A percentile compares a stretch with the other conserved stretches of the same genome.
Evolutionary conservation across 192 early-diverging fungal species (phyloP).

Genomic region (Coemansia sp.): DNA sequence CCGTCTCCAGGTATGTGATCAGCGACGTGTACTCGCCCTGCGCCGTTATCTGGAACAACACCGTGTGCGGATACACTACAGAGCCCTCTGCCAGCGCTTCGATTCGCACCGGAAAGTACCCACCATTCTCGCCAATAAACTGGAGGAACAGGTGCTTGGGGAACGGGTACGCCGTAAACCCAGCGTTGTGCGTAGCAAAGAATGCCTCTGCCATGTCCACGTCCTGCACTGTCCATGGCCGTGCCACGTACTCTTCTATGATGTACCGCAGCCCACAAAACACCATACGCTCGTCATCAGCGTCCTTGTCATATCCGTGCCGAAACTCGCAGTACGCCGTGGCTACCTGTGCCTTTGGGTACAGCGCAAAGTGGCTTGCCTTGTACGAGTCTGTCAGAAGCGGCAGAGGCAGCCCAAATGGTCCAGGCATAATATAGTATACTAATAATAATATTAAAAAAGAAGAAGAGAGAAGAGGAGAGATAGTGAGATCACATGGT

Average conservation of each 20-base stretch:
- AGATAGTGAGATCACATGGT: not conserved
- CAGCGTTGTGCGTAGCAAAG: slow-evolving; percentile 72
- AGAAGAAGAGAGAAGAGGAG: not conserved
- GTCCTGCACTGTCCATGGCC: slow-evolving; percentile 67
- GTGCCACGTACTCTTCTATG: slow-evolving; percentile 69
- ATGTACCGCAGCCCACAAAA: slow-evolving; percentile 86
- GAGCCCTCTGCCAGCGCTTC: slow-evolving; percentile 78
- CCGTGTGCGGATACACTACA: slow-evolving; percentile 74
- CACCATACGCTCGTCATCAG: slow-evolving; percentile 69
- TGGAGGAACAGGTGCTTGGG: slow-evolving; percentile 74
- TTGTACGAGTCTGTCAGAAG: slow-evolving; percentile 88
- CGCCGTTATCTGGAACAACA: slow-evolving; percentile 80
- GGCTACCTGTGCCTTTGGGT: slow-evolving; percentile 67
- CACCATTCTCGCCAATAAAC: slow-evolving; percentile 74
- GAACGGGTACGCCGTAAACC: slow-evolving; percentile 65
- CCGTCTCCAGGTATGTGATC: slow-evolving; percentile 80
- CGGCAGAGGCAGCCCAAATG: slow-evolving; percentile 57
- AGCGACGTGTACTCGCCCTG: slow-evolving; percentile 67
- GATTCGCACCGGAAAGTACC: slow-evolving; percentile 84
- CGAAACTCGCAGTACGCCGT: slow-evolving; percentile 86
- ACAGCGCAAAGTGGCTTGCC: slow-evolving; percentile 68
- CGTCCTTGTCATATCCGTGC: slow-evolving; percentile 60
- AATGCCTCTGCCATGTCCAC: slow-evolving; percentile 65
- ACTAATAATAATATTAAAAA: not conserved
- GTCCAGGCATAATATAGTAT: slow-evolving; percentile 37